These are phyloP conservation scores for Rusavskia elegans DNA, from an alignment of 495 filamentous ascomycete species.

Conservation along the genomic window DNA sequence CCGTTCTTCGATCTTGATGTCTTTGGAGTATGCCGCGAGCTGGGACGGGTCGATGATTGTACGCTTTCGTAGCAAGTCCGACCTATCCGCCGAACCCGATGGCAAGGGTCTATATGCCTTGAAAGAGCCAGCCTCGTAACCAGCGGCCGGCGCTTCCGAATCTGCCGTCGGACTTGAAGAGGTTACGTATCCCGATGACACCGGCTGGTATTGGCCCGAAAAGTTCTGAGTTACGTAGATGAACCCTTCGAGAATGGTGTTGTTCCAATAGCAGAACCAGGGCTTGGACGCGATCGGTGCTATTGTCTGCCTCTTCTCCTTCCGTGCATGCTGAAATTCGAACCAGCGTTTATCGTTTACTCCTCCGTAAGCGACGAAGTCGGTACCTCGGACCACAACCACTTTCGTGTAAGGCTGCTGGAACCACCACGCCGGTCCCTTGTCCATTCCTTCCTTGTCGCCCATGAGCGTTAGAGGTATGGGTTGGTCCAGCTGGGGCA, in stretches of 20 bases:
- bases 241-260: slow-evolving; percentile 64
- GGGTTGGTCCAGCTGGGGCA: slow-evolving; percentile 35
- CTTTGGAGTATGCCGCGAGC: slow-evolving; percentile 40
- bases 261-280: slow-evolving; percentile 84
- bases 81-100: neutral
- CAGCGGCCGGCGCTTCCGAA: neutral
- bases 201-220: neutral
- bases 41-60: slow-evolving; percentile 2
- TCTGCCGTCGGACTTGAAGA: neutral
- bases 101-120: neutral
- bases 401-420: slow-evolving; percentile 60
- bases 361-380: slow-evolving; percentile 17
- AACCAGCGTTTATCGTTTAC: neutral
- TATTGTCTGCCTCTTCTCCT: slow-evolving; percentile 2
- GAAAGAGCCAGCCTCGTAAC: slow-evolving; percentile 4
- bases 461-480: slow-evolving; percentile 42
- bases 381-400: slow-evolving; percentile 50
- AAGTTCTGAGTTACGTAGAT: slow-evolving; percentile 39
- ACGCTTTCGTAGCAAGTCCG: neutral
- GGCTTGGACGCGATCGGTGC: slow-evolving; percentile 48
- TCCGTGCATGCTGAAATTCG: neutral
- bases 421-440: slow-evolving; percentile 67
- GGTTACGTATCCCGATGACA: neutral
- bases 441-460: slow-evolving; percentile 41
- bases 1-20: slow-evolving; percentile 71